phyloP scores from a whole-genome alignment of 192 early-diverging fungal genomes.

The Lobosporangium transversale region DNA sequence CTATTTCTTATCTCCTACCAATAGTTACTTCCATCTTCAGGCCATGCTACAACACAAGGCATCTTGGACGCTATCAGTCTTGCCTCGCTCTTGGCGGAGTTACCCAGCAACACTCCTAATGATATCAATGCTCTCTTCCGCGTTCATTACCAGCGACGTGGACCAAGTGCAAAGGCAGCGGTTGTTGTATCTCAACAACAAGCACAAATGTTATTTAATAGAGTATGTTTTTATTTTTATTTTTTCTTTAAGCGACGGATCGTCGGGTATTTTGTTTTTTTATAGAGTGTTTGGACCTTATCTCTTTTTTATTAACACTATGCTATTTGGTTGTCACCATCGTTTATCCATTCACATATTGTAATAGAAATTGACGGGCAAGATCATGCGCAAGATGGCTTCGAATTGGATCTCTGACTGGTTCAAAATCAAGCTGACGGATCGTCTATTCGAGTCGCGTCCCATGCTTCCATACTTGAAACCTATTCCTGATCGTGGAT shows the following conservation, averaged over 20 bases:
- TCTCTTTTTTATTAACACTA: neutral
- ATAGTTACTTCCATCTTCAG: conserved; percentile 37
- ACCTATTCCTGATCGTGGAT: conserved; percentile 21
- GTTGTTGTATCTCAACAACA: conserved; percentile 27
- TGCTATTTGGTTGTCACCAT: too few relatives aligned
- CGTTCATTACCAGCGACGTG: conserved; percentile 35
- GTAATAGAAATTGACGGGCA: conserved; percentile 30
- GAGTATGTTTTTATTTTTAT: conserved; percentile 5
- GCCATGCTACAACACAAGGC: conserved; percentile 35
- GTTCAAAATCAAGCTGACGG: conserved; percentile 13
- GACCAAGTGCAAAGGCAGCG: conserved; percentile 17
- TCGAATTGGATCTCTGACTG: conserved; percentile 21
- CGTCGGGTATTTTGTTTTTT: neutral
- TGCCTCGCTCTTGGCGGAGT: conserved; percentile 32
- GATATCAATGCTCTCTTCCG: conserved; percentile 45
- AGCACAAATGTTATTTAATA: conserved; percentile 33
- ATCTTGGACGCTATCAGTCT: conserved; percentile 37
- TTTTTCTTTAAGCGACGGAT: neutral
- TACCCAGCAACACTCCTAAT: conserved; percentile 29
- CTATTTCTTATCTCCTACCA: neutral
- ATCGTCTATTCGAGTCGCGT: conserved; percentile 26
- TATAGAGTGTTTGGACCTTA: neutral
- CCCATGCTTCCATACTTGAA: conserved; percentile 30
- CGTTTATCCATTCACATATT: too few relatives aligned
- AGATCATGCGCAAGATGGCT: conserved; percentile 36